phyloP scores from a whole-genome alignment of 2,329 filamentous ascomycete species.

The Fusarium proliferatum region DNA sequence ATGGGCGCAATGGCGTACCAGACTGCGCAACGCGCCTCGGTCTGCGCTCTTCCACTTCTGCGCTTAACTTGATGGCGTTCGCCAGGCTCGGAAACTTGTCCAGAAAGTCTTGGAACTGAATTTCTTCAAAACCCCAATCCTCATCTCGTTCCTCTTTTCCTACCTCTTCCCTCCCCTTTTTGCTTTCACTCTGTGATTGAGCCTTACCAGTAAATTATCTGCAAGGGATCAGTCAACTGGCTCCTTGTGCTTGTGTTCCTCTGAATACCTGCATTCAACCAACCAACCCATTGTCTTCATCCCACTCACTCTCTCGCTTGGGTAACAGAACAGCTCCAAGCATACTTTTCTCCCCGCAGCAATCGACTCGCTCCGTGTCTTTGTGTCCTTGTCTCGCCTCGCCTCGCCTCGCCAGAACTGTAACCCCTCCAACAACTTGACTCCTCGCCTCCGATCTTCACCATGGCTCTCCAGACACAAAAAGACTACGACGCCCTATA shows the following conservation, averaged over 20 bases:
- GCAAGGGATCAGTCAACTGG: background rate
- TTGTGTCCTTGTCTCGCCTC: conserved; percentile 22
- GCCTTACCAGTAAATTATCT: conserved; percentile 5
- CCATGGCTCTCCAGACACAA: conserved; percentile 48
- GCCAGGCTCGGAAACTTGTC: conserved; percentile 7
- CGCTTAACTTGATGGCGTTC: conserved; percentile 27
- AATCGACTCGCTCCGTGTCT: conserved; percentile 9
- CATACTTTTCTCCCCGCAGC: conserved; percentile 9
- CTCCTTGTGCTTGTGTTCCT: conserved; percentile 26
- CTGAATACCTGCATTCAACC: conserved; percentile 13
- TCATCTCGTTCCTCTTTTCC: conserved; percentile 17
- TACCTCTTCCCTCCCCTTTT: conserved; percentile 1
- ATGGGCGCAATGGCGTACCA: conserved; percentile 23
- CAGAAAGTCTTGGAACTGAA: background rate
- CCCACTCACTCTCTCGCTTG: background rate
- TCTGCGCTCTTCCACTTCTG: conserved; percentile 10
- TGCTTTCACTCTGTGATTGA: conserved; percentile 4
- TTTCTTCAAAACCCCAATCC: conserved; percentile 38
- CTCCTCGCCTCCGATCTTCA: conserved; percentile 18
- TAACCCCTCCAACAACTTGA: conserved; percentile 14
- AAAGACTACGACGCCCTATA: conserved; percentile 54
- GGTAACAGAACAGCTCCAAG: conserved; percentile 16
- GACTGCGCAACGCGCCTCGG: conserved; percentile 40
- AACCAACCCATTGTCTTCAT: conserved; percentile 1
- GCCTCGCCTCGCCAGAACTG: conserved; percentile 21